Conservation (phyloP, 1,284 basidiomycete genomes). For the Chiua sp. region DNA sequence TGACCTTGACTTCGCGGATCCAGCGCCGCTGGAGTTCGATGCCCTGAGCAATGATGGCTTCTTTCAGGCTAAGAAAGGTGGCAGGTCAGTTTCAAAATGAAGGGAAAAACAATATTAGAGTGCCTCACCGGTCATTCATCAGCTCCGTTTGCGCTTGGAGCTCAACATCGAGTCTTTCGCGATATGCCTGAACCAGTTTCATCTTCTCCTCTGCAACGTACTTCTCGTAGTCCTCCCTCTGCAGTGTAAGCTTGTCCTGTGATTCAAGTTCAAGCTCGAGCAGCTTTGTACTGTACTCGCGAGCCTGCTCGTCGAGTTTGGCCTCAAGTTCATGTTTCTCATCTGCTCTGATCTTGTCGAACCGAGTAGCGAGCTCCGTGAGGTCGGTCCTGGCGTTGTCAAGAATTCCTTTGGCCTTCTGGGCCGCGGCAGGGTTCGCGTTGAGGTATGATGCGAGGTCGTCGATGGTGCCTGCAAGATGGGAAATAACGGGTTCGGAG, state of each 20-base stretch:
- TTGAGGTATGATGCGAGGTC: slow-evolving; percentile 86
- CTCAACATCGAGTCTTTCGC: slow-evolving; percentile 87
- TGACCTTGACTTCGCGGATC: no score
- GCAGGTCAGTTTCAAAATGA: slow-evolving; percentile 2
- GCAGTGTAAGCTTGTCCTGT: slow-evolving; percentile 83
- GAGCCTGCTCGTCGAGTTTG: slow-evolving; percentile 82
- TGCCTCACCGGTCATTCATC: slow-evolving; percentile 93
- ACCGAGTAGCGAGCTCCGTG: slow-evolving; percentile 75
- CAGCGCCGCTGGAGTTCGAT: slow-evolving; percentile 81
- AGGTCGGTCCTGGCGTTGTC: slow-evolving; percentile 86
- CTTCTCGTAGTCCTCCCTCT: slow-evolving; percentile 88
- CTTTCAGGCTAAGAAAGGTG: slow-evolving; percentile 69
- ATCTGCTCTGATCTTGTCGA: slow-evolving; percentile 83
- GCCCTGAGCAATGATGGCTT: slow-evolving; percentile 96
- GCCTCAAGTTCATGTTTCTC: slow-evolving; percentile 81
- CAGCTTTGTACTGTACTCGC: slow-evolving; percentile 86
- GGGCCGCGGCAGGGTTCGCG: slow-evolving; percentile 69
- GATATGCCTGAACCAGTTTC: slow-evolving; percentile 80
- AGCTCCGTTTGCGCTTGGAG: slow-evolving; percentile 89
- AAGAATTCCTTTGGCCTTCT: slow-evolving; percentile 73
- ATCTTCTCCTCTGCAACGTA: slow-evolving; percentile 83
- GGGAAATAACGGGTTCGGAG: slow-evolving; percentile 89
- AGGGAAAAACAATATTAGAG: neutral
- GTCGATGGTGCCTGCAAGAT: slow-evolving; percentile 95
- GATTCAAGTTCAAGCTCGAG: slow-evolving; percentile 85